Evolutionary conservation across 176 grass and related monocot genomes (phyloP).

Genomic region (Cenchrus americanus): DNA sequence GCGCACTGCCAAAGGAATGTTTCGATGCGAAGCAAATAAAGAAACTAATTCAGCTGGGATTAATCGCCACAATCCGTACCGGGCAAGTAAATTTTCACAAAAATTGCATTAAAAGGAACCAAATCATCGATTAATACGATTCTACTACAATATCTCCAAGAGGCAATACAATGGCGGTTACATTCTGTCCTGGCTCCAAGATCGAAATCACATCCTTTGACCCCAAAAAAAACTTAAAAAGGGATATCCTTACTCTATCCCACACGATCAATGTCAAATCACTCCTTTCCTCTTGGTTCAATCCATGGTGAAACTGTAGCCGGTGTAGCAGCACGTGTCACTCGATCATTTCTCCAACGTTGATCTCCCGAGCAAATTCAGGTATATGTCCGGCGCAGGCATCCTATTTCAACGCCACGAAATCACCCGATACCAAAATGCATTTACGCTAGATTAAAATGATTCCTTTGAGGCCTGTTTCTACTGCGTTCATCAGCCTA

Average conservation of each 20-base stretch:
- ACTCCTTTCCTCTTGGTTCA: background rate
- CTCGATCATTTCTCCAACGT: background rate
- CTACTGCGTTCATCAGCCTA: background rate
- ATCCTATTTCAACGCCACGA: background rate
- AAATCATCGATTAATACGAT: background rate
- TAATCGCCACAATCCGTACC: background rate
- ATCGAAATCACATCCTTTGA: background rate
- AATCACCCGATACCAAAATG: background rate
- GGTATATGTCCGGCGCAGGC: background rate
- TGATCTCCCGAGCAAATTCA: background rate
- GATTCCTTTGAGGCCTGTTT: background rate
- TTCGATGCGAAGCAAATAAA: background rate
- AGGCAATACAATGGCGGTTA: background rate
- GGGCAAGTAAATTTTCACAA: background rate
- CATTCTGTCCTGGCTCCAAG: background rate
- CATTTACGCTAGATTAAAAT: background rate
- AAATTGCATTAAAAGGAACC: background rate
- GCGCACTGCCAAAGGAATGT: too few relatives aligned
- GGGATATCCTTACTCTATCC: background rate
- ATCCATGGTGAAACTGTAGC: background rate
- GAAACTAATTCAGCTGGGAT: background rate
- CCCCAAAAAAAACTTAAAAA: background rate
- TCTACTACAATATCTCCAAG: background rate
- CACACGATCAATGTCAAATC: background rate
- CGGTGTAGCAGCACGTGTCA: background rate